Base-by-base conservation (phyloP, 1,284 basidiomycete species). In the Sphagnurus paluster region DNA sequence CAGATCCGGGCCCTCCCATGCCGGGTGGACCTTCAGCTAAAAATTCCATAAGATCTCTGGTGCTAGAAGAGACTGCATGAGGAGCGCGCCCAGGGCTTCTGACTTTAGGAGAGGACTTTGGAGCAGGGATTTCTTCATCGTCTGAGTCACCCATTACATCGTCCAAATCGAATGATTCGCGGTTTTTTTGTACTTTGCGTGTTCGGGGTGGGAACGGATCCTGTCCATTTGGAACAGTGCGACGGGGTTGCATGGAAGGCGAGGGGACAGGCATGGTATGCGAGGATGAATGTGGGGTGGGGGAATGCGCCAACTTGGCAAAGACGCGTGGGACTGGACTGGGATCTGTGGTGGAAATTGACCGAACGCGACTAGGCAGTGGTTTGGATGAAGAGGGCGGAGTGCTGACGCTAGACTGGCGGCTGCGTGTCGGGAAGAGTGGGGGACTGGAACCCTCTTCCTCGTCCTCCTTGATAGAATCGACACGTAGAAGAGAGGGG, bases 81-180 rank as follows among this genome's bases (percentile, higher is more conserved):
- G 44, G 48, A 39, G 42, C 47, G 40, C 49, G 44, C 33, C 24
- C 48, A 41, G 55, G 53, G 46, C 54, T 63, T 35, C 63, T 56
- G 20, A 59, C 58, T 24, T 61, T 61, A 30, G 52, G 51, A 37
- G 50, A 32, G 57, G 57, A 40, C 62, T 66, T 38, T 65, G 60
- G 38, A 62, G 58, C 19, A 53, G 52, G 20, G 20, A 55, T 49
- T 44, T 69, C 69, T 16, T 83, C 82, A 20, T 79, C 79, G 53
- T 84, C 86, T 11, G 77, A 84, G 34, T 75, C 80, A 34, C 71
- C 77, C 80, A 87, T 82, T 29, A 87, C 65, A 49, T 87, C 86
- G 57, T 90, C 87, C 51, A 88, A 57, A 59, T 88, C 82, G 50
- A 89, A 58, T 8, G 84, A 86, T 59, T 88, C 87, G 30, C 76